Base-by-base conservation (phyloP, 225 moss, liverwort and hornwort genomes). In the Sphagnum tenellum region DNA sequence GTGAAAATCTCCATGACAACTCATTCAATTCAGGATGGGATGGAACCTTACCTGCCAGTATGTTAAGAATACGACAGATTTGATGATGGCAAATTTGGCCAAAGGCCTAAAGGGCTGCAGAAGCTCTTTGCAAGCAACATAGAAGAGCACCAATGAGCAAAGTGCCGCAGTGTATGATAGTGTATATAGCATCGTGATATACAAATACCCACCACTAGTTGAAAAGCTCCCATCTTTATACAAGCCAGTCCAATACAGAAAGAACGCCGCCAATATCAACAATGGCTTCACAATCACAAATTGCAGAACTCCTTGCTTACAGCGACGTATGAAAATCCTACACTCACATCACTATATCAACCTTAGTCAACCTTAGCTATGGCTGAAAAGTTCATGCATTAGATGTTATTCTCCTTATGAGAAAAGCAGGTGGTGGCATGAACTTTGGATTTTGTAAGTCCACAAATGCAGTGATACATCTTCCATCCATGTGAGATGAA, bases 41-140 rank as follows among this genome's bases (percentile, higher is more conserved):
- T 75, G 73, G 54, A 62, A 73, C 70, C 76, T 2, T 86, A 86
- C 85, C 81, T 82, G 85, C 85, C 85, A 86, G 73, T 66, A 82
- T 67, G 89, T 96, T 74, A 96, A 78, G 66, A 92, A 96, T 48
- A 96, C 92, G 56, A 96, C 76, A 2, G 95, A 96, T 77, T 96
- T 96, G 86, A 96, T 88, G 72, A 96, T 74, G 66, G 92, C 57
- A 59, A 96, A 96, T 73, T 96, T 96, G 64, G 89, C 78, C 10
- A 96, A 67, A 2, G 95, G 95, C 52, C 44, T 85, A 78, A 96
- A 90, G 0, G 85, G 86, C 54, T 73, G 81, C 67, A 96, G 67
- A 73, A 96, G 75, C 47, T 89, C 81, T 63, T 92, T 96, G 84
- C 92, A 92, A 45, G 92, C 95, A 57, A 92, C 88, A 65, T 96